Evolutionary conservation across 208 protist species (phyloP).

Genomic region (Leishmania martiniquensis): DNA sequence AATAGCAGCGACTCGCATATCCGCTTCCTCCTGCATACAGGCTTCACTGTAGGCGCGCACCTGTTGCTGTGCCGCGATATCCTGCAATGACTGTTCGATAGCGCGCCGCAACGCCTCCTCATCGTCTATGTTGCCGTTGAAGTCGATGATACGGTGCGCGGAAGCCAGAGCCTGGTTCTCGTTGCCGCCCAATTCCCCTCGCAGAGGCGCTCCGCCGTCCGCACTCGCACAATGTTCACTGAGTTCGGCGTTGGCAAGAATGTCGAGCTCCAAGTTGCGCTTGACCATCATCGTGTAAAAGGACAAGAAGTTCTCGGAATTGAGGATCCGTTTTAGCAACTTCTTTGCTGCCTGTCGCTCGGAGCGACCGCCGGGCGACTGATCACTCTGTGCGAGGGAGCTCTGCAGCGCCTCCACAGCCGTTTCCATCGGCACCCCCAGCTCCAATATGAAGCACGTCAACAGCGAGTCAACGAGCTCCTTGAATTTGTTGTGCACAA

Average conservation of each 20-base stretch:
- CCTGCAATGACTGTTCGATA: constrained; percentile 73
- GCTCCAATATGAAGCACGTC: constrained; percentile 76
- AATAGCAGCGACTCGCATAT: constrained; percentile 43
- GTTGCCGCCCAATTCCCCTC: constrained; percentile 8
- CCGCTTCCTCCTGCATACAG: constrained; percentile 71
- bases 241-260: constrained; percentile 65
- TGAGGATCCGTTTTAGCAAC: constrained; percentile 78
- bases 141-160: constrained; percentile 23
- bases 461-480: constrained; percentile 86
- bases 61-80: constrained; percentile 35
- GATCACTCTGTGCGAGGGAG: constrained; percentile 23
- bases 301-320: constrained; percentile 85
- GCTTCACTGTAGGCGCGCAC: constrained; percentile 70
- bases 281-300: constrained; percentile 93
- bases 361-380: constrained; percentile 12
- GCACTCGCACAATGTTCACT: constrained; percentile 21
- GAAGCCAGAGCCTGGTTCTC: constrained; percentile 4
- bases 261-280: constrained; percentile 92
- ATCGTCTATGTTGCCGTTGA: constrained; percentile 72
- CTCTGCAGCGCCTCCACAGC: constrained; percentile 53
- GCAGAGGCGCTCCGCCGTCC: background rate
- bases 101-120: constrained; percentile 74
- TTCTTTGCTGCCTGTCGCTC: constrained; percentile 38
- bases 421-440: constrained; percentile 67
- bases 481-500: constrained; percentile 80